These are phyloP conservation scores for Russula virescens DNA, from an alignment of 768 basidiomycete species.

Conservation along the genomic window DNA sequence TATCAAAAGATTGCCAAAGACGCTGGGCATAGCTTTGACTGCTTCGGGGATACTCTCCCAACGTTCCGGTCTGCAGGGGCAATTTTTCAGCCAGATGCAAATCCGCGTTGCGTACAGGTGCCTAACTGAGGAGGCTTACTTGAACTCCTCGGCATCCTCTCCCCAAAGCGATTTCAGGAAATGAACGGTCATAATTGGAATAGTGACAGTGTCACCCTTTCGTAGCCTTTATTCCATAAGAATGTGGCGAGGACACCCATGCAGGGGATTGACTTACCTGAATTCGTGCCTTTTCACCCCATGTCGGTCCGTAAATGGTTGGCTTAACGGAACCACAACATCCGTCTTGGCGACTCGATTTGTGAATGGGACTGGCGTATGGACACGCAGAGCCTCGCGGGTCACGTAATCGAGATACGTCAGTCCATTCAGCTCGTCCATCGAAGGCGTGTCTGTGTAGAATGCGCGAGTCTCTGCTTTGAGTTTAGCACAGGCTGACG, in stretches of 20 bases:
- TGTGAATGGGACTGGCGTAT: slow-evolving; percentile 26
- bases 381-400: slow-evolving; percentile 29
- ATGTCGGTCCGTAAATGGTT: slow-evolving; percentile 22
- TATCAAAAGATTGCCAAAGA: slow-evolving; percentile 25
- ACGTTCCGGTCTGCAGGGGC: slow-evolving; percentile 19
- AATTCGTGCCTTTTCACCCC: slow-evolving; percentile 22
- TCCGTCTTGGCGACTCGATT: slow-evolving; percentile 27
- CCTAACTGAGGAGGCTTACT: slow-evolving; percentile 21
- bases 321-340: slow-evolving; percentile 30
- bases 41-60: slow-evolving; percentile 22
- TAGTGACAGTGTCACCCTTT: slow-evolving; percentile 22
- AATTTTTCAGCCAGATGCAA: not conserved
- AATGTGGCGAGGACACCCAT: not conserved
- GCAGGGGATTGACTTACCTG: not conserved
- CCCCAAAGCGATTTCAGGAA: slow-evolving; percentile 31
- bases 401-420: slow-evolving; percentile 33
- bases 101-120: not conserved
- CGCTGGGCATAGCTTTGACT: slow-evolving; percentile 12
- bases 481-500: slow-evolving; percentile 31
- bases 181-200: slow-evolving; percentile 29
- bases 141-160: slow-evolving; percentile 32
- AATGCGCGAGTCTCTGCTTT: slow-evolving; percentile 31
- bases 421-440: slow-evolving; percentile 31
- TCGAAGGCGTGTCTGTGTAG: slow-evolving; percentile 22
- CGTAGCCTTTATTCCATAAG: not conserved